phyloP scores from a whole-genome alignment of 1,139 yeast genomes.

The Tardiomyces depauwii region DNA sequence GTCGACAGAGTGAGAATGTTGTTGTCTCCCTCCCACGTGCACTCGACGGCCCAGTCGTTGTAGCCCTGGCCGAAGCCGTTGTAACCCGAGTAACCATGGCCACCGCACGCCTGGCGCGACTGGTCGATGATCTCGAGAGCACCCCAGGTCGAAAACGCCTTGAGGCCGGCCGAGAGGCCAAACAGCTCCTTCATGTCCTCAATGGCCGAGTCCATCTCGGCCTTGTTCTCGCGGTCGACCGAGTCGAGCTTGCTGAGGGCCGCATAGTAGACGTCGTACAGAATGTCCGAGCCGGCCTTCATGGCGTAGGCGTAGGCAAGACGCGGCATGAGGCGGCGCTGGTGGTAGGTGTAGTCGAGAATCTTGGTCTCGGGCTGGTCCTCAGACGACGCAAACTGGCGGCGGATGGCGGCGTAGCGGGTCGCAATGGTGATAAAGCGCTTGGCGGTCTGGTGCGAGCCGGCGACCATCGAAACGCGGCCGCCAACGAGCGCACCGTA shows the following conservation, averaged over 20 bases:
- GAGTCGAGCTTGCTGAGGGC: conserved; percentile 42
- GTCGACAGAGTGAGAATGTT: conserved; percentile 72
- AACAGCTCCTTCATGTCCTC: conserved; percentile 60
- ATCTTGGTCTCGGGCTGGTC: conserved; percentile 32
- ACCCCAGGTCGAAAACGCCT: conserved; percentile 79
- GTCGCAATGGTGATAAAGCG: conserved; percentile 75
- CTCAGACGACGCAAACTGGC: conserved; percentile 57
- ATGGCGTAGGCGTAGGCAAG: conserved; percentile 73
- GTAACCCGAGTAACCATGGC: conserved; percentile 82
- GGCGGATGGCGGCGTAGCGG: conserved; percentile 81
- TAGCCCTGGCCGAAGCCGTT: conserved; percentile 78
- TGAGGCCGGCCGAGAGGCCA: conserved; percentile 73
- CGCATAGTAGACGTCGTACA: conserved; percentile 41
- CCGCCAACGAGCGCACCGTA: conserved; percentile 83
- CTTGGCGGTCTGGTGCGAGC: conserved; percentile 71
- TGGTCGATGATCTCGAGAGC: conserved; percentile 67
- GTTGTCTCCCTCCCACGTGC: conserved; percentile 95
- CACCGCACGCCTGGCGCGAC: conserved; percentile 85
- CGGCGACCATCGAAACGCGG: conserved; percentile 80
- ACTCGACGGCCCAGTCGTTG: conserved; percentile 84
- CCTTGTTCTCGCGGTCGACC: conserved; percentile 23
- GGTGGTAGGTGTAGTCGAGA: conserved; percentile 78
- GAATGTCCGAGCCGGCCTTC: conserved; percentile 57
- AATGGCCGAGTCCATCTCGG: conserved; percentile 33
- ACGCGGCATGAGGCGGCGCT: conserved; percentile 71